A percentile compares a stretch with the other conserved stretches of the same genome.
phyloP scores from a whole-genome alignment of 1,284 basidiomycete genomes.

The Ustilago xerochloae region DNA sequence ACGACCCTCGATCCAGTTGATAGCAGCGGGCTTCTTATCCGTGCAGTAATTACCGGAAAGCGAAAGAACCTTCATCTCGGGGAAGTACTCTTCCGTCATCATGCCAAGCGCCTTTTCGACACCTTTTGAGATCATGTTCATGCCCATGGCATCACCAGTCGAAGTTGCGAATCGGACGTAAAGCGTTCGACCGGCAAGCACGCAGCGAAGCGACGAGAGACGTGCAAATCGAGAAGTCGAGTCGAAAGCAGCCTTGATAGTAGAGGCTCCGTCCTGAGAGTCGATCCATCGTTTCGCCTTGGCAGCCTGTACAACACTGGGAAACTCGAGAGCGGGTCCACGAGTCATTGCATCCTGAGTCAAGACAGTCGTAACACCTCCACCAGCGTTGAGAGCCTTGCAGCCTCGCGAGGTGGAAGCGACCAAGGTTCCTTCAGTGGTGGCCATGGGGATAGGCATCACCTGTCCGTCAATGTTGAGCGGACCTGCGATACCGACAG shows the following conservation, averaged over 20 bases:
- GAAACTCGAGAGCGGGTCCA: conserved; percentile 97
- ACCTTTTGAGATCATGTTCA: conserved; percentile 86
- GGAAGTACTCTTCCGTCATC: conserved; percentile 81
- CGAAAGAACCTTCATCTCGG: conserved; percentile 91
- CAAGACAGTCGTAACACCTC: conserved; percentile 93
- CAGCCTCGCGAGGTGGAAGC: conserved; percentile 97
- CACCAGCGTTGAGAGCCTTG: conserved; percentile 95
- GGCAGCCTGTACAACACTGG: conserved; percentile 81
- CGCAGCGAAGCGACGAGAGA: conserved; percentile 62
- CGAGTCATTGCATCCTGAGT: conserved; percentile 97
- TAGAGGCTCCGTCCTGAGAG: conserved; percentile 80
- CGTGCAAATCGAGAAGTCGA: conserved; percentile 74
- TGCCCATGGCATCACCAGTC: conserved; percentile 99
- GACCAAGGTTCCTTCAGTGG: conserved; percentile 96
- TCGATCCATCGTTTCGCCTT: conserved; percentile 90
- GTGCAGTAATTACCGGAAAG: conserved; percentile 99
- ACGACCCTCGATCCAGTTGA: conserved; percentile 99
- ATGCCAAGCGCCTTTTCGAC: conserved; percentile 86
- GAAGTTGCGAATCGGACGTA: conserved; percentile 94
- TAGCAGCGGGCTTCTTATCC: conserved; percentile 99
- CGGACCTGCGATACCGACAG: conserved; percentile 95
- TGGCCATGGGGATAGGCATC: conserved; percentile 97
- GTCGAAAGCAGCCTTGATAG: conserved; percentile 88
- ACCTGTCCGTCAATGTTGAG: conserved; percentile 87
- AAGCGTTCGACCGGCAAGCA: conserved; percentile 74